A percentile compares a stretch with the other conserved stretches of the same genome.
phyloP scores from a whole-genome alignment of 345 rosid species.

The Eucalyptus paniculata region DNA sequence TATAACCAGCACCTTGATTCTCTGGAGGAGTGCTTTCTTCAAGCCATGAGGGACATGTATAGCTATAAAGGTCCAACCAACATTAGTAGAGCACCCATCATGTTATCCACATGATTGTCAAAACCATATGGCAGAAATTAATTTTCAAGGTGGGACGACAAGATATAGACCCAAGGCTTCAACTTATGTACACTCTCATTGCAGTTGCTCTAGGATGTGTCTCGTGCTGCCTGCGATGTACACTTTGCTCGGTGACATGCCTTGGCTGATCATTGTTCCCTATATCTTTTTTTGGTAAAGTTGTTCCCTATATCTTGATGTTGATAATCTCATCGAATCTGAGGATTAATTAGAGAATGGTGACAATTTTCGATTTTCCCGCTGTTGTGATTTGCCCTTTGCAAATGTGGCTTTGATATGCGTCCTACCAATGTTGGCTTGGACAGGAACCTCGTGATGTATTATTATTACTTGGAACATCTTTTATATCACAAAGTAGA shows the following conservation, averaged over 20 bases:
- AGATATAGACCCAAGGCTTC: not conserved
- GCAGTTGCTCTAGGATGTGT: not conserved
- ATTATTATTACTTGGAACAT: not conserved
- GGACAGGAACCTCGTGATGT: not conserved
- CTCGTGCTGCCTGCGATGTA: rapidly evolving
- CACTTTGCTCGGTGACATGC: rapidly evolving
- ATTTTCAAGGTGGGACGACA: not conserved
- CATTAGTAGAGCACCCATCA: too few species aligned
- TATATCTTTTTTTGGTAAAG: too few species aligned
- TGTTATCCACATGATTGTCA: too few species aligned
- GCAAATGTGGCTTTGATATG: not conserved
- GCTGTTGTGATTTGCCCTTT: not conserved
- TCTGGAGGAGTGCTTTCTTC: too few species aligned
- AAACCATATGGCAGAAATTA: too few species aligned
- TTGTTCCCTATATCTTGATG: rapidly evolving
- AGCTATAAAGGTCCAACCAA: too few species aligned
- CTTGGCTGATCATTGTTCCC: too few species aligned
- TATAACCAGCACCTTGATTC: too few species aligned
- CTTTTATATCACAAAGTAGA: not conserved
- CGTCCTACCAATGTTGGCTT: not conserved
- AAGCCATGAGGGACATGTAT: too few species aligned
- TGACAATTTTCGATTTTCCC: rapidly evolving
- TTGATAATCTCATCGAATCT: not conserved
- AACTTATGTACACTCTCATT: not conserved
- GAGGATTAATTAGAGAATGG: not conserved